Evolutionary conservation across 345 rosid genomes (phyloP), one percentile per base, ranked within the genome.

Genomic region (Pugionium cornutum): DNA sequence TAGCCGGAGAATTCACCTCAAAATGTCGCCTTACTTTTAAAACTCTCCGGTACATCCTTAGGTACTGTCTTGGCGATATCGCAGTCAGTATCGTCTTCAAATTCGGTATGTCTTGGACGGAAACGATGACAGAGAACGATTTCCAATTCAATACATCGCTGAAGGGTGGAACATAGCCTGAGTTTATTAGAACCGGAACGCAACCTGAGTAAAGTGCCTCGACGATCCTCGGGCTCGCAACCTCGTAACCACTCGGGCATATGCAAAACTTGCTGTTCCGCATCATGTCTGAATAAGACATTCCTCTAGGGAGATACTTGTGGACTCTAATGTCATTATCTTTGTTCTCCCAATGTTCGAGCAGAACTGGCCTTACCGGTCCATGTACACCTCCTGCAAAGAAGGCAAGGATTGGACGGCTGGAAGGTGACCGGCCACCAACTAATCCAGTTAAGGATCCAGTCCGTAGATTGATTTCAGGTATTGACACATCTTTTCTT

Each of bases 301-400:
- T 72, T 2, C 95, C 91, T 68, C 63, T 83, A 0, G 94, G 97
- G 32, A 92, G 89, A 83, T 89, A 89, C 40, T 71, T 77, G 58
- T 87, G 82, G 1, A 92, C 86, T 62, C 68, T 72, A 9, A 92
- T 63, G 45, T 89, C 91, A 2, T 83, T 69, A 9, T 89, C 96
- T 67, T 86, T 87, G 72, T 73, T 67, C 67, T 89, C 92, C 98
- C 98, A 90, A 43, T 94, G 95, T 51, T 88, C 62, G 2, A 94
- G 96, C 2, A 94, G 81, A 35, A 92, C 53, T 0, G 97, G 90
- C 45, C 98, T 80, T 11, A 92, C 82, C 2, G 96, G 94, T 54
- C 98, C 98, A n/a, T 92, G 98, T 57, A 92, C 82, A 7, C 95
- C 96, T 40, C 96, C 95, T 0, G 98, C 97, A 25, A 89, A 92